A percentile compares a stretch with the other conserved stretches of the same genome.
Evolutionary conservation across 768 basidiomycete species (phyloP).

Genomic region (Podaxis sp.): DNA sequence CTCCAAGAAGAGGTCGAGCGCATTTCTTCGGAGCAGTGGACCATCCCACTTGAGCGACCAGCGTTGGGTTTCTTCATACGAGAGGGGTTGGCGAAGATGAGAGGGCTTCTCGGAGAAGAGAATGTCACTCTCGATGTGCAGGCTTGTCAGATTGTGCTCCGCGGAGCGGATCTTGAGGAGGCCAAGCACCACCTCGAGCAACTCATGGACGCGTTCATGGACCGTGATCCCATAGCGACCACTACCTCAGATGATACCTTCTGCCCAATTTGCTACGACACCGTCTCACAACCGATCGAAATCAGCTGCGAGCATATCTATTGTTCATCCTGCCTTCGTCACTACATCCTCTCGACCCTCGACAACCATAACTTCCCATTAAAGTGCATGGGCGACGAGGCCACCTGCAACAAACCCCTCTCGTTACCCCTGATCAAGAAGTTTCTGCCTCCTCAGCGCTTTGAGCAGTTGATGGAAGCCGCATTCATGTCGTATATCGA

Average conservation of each 20-base stretch:
- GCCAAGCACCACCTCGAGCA: conserved; percentile 44
- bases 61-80: conserved; percentile 50
- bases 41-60: conserved; percentile 33
- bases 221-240: background rate
- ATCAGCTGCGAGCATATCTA: conserved; percentile 50
- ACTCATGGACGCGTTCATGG: conserved; percentile 32
- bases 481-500: conserved; percentile 57
- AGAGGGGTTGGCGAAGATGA: conserved; percentile 48
- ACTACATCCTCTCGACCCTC: conserved; percentile 41
- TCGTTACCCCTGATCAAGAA: conserved; percentile 50
- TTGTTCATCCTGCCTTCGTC: conserved; percentile 47
- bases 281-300: conserved; percentile 35
- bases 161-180: conserved; percentile 55
- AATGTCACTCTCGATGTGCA: conserved; percentile 45
- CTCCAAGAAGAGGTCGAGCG: conserved; percentile 48
- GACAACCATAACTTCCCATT: conserved; percentile 55
- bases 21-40: conserved; percentile 41
- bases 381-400: conserved; percentile 60
- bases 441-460: conserved; percentile 48
- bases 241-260: conserved; percentile 14
- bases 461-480: conserved; percentile 51
- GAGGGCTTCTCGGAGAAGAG: conserved; percentile 55
- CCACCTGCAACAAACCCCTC: conserved; percentile 50
- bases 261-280: conserved; percentile 58
- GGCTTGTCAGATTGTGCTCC: conserved; percentile 36